Percentiles rank a stretch among this genome's conserved stretches.
Conservation (phyloP, 306 rosid genomes). For the Inga oerstediana region DNA sequence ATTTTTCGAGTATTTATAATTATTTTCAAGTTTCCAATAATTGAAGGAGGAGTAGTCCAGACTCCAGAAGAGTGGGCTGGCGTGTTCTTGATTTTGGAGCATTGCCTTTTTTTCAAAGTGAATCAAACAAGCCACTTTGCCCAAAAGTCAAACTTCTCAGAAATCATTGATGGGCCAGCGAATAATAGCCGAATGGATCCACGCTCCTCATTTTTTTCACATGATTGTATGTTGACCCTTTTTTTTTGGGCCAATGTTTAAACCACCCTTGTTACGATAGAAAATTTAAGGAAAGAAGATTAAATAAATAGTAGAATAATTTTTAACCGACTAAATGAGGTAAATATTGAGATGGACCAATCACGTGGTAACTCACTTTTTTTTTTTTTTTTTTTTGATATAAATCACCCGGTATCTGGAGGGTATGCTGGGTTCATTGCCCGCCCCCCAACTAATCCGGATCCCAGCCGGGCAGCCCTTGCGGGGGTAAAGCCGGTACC, state of each 20-base stretch:
- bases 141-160: neutral
- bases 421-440: too few relatives aligned
- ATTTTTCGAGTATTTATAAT: neutral
- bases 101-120: too few relatives aligned
- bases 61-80: neutral
- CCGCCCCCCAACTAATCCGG: too few relatives aligned
- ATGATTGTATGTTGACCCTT: neutral
- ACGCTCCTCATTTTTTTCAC: neutral
- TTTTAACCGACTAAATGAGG: neutral
- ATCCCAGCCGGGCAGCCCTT: too few relatives aligned
- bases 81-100: neutral
- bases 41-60: neutral
- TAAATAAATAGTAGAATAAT: neutral
- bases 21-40: neutral
- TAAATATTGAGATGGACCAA: neutral
- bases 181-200: neutral
- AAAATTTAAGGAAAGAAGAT: neutral
- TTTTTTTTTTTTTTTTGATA: too few relatives aligned
- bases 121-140: neutral
- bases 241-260: neutral
- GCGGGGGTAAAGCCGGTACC: too few relatives aligned
- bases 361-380: neutral
- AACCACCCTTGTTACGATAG: neutral
- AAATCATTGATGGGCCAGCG: neutral
- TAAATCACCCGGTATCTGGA: too few relatives aligned